These are phyloP conservation scores for Aspergillus calidoustus DNA, from an alignment of 2,329 filamentous ascomycete genomes.

Conservation along the genomic window DNA sequence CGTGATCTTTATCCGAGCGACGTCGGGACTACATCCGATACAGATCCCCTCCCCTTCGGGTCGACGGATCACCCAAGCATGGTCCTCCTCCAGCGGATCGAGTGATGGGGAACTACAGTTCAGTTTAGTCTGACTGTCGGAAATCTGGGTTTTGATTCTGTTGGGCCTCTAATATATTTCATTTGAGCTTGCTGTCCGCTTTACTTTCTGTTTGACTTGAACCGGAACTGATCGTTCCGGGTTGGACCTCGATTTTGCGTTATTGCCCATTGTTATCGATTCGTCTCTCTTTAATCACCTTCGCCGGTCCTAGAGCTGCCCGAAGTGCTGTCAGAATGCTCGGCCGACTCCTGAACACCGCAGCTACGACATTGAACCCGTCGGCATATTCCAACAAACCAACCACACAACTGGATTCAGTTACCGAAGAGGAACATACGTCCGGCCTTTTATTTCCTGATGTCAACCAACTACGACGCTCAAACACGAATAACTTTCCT, in stretches of 20 bases:
- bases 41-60: conserved; percentile 16
- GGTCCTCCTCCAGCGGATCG: conserved; percentile 34
- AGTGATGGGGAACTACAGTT: conserved; percentile 40
- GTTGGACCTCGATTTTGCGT: conserved; percentile 7
- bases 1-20: not conserved
- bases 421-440: conserved; percentile 55
- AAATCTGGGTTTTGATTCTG: conserved; percentile 13
- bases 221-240: not conserved
- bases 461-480: conserved; percentile 47
- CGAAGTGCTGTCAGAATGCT: conserved; percentile 40
- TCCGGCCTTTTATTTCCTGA: conserved; percentile 54
- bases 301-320: conserved; percentile 14
- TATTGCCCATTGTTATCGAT: not conserved
- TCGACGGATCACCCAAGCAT: conserved; percentile 20
- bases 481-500: conserved; percentile 46
- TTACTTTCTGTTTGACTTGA: not conserved
- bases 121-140: conserved; percentile 33
- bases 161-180: not conserved
- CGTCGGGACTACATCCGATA: conserved; percentile 3
- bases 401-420: conserved; percentile 49
- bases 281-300: conserved; percentile 9
- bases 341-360: conserved; percentile 49
- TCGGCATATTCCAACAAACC: conserved; percentile 44
- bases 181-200: not conserved
- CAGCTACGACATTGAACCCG: conserved; percentile 49